These are phyloP conservation scores for Thoreauomyces humboldtii DNA, from an alignment of 192 early-diverging fungal genomes.

Conservation along the genomic window DNA sequence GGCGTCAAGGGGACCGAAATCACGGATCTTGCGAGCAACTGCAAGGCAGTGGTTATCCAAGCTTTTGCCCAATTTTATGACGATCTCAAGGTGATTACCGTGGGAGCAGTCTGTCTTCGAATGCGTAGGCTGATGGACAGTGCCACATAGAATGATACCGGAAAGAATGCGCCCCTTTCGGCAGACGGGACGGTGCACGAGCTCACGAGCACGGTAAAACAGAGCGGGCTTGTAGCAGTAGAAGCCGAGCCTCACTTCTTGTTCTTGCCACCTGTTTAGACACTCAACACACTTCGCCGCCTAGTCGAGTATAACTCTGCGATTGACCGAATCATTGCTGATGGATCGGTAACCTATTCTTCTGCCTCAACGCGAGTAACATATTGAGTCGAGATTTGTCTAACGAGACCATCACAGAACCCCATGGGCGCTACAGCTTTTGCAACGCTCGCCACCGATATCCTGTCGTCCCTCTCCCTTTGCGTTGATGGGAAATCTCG, in stretches of 20 bases:
- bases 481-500: conserved; percentile 68
- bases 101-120: conserved; percentile 14
- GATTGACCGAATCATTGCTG: conserved; percentile 37
- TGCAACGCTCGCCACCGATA: conserved; percentile 19
- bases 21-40: conserved; percentile 45
- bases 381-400: not conserved
- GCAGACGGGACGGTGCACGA: conserved; percentile 83
- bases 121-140: conserved; percentile 2
- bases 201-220: conserved; percentile 72
- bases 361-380: not conserved
- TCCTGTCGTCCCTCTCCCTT: conserved; percentile 54
- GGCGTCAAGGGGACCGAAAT: conserved; percentile 47
- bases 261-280: conserved; percentile 14
- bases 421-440: conserved; percentile 20
- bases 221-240: not conserved
- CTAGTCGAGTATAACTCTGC: conserved; percentile 40
- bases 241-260: not conserved
- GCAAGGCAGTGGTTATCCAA: conserved; percentile 50
- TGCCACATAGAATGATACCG: conserved; percentile 24
- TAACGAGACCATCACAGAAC: not conserved
- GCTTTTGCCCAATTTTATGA: conserved; percentile 69
- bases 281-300: conserved; percentile 46
- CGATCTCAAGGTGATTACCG: conserved; percentile 57
- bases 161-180: conserved; percentile 47
- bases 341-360: conserved; percentile 19